Evolutionary conservation across 805 yeast species (phyloP).

Genomic region (Wickerhamiella azymoides): DNA sequence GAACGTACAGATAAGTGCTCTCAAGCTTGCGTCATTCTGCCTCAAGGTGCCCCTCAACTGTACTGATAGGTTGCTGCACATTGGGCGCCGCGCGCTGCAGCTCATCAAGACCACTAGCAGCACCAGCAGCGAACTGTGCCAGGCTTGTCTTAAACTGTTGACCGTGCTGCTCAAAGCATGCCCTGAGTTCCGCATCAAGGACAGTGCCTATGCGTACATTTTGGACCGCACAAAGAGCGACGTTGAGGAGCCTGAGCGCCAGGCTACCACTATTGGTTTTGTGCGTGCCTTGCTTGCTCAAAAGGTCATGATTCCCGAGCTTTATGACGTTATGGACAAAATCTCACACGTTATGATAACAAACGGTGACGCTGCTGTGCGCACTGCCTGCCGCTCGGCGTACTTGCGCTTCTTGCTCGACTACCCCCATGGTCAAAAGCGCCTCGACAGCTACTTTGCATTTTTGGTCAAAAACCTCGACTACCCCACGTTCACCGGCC

Average conservation of each 20-base stretch:
- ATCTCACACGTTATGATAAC: constrained; percentile 80
- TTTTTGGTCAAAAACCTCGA: constrained; percentile 66
- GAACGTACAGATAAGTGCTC: constrained; percentile 53
- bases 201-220: constrained; percentile 58
- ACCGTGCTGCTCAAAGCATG: constrained; percentile 47
- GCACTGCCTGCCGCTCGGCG: constrained; percentile 72
- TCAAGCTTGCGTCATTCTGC: constrained; percentile 46
- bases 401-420: constrained; percentile 81
- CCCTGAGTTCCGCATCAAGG: constrained; percentile 50
- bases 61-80: constrained; percentile 23
- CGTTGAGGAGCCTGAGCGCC: constrained; percentile 76
- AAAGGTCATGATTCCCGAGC: constrained; percentile 67
- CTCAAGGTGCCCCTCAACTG: constrained; percentile 48
- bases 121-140: constrained; percentile 68
- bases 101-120: constrained; percentile 63
- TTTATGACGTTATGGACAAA: constrained; percentile 75
- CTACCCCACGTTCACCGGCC: constrained; percentile 75
- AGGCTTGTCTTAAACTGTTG: constrained; percentile 59
- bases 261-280: constrained; percentile 77
- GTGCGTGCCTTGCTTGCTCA: constrained; percentile 63
- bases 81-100: constrained; percentile 26
- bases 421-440: constrained; percentile 83
- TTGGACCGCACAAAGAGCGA: constrained; percentile 68
- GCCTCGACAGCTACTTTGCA: constrained; percentile 69
- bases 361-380: constrained; percentile 65